Evolutionary conservation across 192 early-diverging fungal genomes (phyloP).

Genomic region (Pilaira anomala): DNA sequence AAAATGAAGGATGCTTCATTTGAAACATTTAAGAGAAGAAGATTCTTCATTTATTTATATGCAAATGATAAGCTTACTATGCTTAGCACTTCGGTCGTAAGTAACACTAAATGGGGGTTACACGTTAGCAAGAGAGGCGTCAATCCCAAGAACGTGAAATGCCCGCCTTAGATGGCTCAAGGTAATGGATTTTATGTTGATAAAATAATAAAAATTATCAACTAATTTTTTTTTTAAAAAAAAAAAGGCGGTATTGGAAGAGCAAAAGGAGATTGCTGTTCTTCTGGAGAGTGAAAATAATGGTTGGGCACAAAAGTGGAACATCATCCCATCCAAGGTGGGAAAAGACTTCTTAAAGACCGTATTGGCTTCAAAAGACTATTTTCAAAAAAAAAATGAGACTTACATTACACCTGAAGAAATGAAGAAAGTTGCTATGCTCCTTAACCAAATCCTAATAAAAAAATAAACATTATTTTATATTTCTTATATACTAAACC

Average conservation of each 20-base stretch:
- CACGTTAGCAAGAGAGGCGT: neutral
- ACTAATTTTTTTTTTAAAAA: neutral
- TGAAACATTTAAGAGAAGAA: neutral
- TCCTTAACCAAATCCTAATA: too few species aligned
- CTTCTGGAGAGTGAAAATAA: neutral
- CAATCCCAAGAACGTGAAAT: neutral
- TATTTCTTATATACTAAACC: too few species aligned
- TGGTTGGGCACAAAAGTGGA: neutral
- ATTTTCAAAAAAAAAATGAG: too few species aligned
- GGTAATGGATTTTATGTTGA: neutral
- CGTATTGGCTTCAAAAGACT: too few species aligned
- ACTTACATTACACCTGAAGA: too few species aligned
- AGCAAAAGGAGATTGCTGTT: neutral
- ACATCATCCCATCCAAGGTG: too few species aligned
- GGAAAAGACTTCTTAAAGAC: too few species aligned
- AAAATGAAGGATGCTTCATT: neutral
- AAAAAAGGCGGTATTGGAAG: neutral
- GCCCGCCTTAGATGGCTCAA: neutral
- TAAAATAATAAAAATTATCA: neutral
- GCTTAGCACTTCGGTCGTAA: neutral
- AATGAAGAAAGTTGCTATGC: too few species aligned
- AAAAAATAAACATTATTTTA: too few species aligned
- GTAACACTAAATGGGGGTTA: neutral
- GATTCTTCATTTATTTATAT: neutral
- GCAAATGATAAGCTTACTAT: neutral